These are phyloP conservation scores for Fusarium sp. DNA, from an alignment of 2,329 filamentous ascomycete species.

Conservation along the genomic window DNA sequence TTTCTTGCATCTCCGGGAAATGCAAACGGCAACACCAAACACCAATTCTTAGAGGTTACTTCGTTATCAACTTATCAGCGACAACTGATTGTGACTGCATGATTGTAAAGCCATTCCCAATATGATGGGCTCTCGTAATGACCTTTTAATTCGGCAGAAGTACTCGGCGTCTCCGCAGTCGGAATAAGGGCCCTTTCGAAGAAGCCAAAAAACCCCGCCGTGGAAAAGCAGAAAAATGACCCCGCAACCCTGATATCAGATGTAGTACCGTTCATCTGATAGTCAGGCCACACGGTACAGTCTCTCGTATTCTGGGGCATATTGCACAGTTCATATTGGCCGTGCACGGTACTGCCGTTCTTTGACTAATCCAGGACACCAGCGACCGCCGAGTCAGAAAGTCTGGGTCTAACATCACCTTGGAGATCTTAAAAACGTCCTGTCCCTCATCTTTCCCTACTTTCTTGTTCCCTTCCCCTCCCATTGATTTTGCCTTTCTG, in stretches of 20 bases:
- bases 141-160: not conserved
- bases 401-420: constrained; percentile 22
- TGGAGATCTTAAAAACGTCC: constrained; percentile 31
- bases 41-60: constrained; percentile 4
- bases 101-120: constrained; percentile 18
- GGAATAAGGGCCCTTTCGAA: constrained; percentile 36
- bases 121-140: constrained; percentile 14
- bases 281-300: constrained; percentile 24
- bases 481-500: constrained; percentile 1
- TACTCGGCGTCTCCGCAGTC: constrained; percentile 43
- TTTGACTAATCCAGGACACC: constrained; percentile 41
- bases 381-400: constrained; percentile 32
- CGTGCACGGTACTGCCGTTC: constrained; percentile 17
- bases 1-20: constrained; percentile 37
- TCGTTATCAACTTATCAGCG: constrained; percentile 27
- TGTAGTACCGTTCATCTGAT: constrained; percentile 29
- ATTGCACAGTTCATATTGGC: constrained; percentile 27
- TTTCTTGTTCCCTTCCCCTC: not conserved
- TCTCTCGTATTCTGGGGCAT: not conserved
- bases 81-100: constrained; percentile 8
- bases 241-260: constrained; percentile 40
- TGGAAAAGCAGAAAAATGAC: constrained; percentile 41
- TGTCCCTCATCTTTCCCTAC: constrained; percentile 6
- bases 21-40: not conserved
- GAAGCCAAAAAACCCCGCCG: constrained; percentile 29